A percentile compares a stretch with the other conserved stretches of the same genome.
phyloP scores from a whole-genome alignment of 345 rosid genomes.

The Erucastrum elatum region DNA sequence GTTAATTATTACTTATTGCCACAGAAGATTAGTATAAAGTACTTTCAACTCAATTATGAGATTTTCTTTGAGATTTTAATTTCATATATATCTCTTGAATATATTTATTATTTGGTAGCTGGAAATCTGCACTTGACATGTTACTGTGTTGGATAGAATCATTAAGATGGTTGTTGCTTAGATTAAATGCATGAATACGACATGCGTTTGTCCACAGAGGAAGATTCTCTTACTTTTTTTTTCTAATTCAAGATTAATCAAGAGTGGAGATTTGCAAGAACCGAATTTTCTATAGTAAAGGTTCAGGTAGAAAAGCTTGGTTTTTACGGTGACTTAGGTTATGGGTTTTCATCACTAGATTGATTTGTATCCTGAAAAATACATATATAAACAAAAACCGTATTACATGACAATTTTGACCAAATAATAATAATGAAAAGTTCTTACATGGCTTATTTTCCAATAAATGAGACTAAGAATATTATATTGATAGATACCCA shows the following conservation, averaged over 20 bases:
- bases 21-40: background rate
- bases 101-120: conserved; percentile 25
- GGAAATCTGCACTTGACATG: conserved; percentile 33
- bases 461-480: background rate
- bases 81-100: background rate
- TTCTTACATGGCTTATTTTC: background rate
- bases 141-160: conserved; percentile 41
- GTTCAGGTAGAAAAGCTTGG: background rate
- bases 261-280: background rate
- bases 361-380: background rate
- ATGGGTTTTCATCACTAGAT: background rate
- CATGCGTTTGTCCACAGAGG: conserved; percentile 2
- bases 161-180: conserved; percentile 32
- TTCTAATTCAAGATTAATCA: background rate
- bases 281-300: background rate
- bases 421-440: background rate
- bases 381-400: background rate
- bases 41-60: background rate
- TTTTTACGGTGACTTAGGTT: background rate
- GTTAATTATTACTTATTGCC: background rate
- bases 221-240: background rate
- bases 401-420: background rate
- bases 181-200: conserved; percentile 35
- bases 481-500: background rate
- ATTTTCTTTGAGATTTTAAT: background rate